Conservation (phyloP, 2,329 filamentous ascomycete species). For the Alternaria burnsii region DNA sequence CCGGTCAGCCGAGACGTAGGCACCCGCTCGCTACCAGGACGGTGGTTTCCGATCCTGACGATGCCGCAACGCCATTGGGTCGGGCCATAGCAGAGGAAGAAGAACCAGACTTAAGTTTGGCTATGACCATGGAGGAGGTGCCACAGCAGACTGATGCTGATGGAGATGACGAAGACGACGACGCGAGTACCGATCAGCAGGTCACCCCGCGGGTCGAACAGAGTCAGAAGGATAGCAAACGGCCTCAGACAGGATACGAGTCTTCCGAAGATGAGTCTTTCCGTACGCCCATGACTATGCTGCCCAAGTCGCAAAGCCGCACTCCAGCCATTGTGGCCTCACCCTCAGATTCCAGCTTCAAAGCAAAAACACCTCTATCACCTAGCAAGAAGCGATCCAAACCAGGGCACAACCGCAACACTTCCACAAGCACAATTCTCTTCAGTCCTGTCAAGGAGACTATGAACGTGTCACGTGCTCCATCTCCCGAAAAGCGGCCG, state of each 20-base stretch:
- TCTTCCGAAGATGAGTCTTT: slow-evolving; percentile 55
- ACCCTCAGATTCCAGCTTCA: slow-evolving; percentile 41
- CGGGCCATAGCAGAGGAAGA: slow-evolving; percentile 57
- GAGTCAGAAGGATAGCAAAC: slow-evolving; percentile 40
- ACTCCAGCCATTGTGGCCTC: slow-evolving; percentile 34
- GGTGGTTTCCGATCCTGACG: slow-evolving; percentile 66
- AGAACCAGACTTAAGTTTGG: slow-evolving; percentile 49
- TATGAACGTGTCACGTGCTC: slow-evolving; percentile 47
- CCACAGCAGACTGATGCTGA: slow-evolving; percentile 79
- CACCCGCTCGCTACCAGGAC: slow-evolving; percentile 63
- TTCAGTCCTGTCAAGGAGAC: slow-evolving; percentile 71
- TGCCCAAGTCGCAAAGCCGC: slow-evolving; percentile 38
- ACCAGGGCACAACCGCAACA: slow-evolving; percentile 72
- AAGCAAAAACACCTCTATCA: slow-evolving; percentile 46
- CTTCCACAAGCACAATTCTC: slow-evolving; percentile 84
- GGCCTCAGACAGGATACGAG: slow-evolving; percentile 37
- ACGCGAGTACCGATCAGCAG: slow-evolving; percentile 39
- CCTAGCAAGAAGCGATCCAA: slow-evolving; percentile 39
- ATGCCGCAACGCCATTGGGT: slow-evolving; percentile 39
- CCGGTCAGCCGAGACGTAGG: slow-evolving; percentile 47
- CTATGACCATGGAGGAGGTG: slow-evolving; percentile 54
- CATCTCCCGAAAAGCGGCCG: slow-evolving; percentile 41
- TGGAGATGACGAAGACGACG: slow-evolving; percentile 81
- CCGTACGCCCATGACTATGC: slow-evolving; percentile 52
- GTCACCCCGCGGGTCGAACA: slow-evolving; percentile 28